Evolutionary conservation across 2,329 filamentous ascomycete genomes (phyloP).

Genomic region (Cytospora piceicola): DNA sequence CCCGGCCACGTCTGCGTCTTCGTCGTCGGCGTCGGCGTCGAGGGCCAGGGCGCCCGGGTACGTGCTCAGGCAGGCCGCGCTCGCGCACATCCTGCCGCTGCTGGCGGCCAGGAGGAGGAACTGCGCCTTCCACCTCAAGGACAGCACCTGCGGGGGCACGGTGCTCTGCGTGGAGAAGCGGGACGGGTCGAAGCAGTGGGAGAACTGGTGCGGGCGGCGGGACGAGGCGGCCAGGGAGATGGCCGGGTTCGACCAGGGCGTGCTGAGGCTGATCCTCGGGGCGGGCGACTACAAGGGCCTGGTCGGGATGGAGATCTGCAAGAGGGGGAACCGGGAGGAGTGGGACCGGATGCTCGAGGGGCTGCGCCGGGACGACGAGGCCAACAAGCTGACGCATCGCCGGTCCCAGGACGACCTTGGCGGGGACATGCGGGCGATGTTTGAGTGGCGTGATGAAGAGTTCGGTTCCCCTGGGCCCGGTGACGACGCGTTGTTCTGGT

Average conservation of each 20-base stretch:
- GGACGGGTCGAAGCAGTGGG: background rate
- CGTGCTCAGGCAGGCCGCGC: background rate
- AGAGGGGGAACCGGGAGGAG: background rate
- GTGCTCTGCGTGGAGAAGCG: background rate
- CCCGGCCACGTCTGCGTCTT: too few relatives aligned
- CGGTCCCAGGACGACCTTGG: too few relatives aligned
- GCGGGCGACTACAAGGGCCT: background rate
- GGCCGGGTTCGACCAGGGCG: background rate
- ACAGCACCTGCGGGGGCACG: background rate
- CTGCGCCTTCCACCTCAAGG: background rate
- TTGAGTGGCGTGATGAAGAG: too few relatives aligned
- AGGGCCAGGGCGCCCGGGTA: background rate
- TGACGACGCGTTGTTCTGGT: too few relatives aligned
- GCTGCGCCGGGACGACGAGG: too few relatives aligned
- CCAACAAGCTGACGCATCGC: too few relatives aligned
- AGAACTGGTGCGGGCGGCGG: background rate
- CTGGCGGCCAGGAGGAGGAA: background rate
- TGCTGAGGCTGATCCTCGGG: background rate
- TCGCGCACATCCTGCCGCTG: background rate
- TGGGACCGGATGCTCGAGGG: background rate
- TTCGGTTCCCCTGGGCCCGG: too few relatives aligned
- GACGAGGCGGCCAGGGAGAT: background rate
- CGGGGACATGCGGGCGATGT: too few relatives aligned
- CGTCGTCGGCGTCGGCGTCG: too few relatives aligned
- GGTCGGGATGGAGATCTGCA: background rate